A percentile compares a stretch with the other conserved stretches of the same genome.
phyloP scores from a whole-genome alignment of 192 early-diverging fungal genomes.

The Pilaira anomala region DNA sequence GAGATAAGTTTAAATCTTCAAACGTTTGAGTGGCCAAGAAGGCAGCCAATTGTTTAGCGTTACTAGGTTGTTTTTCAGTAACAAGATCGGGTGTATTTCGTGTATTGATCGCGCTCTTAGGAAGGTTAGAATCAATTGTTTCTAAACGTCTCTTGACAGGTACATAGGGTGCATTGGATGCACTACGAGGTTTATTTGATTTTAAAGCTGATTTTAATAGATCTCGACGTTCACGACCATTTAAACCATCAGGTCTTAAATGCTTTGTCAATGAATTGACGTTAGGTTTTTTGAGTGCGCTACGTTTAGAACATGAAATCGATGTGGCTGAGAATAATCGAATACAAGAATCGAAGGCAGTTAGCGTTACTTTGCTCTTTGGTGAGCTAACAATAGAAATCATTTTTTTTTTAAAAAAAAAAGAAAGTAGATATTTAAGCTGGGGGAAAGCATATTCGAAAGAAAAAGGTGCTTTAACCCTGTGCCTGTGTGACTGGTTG shows the following conservation, averaged over 20 bases:
- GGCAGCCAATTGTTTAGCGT: conserved; percentile 23
- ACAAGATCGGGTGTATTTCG: neutral
- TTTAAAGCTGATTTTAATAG: conserved; percentile 20
- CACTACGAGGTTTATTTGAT: conserved; percentile 8
- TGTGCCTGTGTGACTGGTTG: too few species aligned
- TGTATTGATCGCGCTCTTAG: neutral
- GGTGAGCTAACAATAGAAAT: too few species aligned
- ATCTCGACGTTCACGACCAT: conserved; percentile 33
- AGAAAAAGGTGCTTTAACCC: too few species aligned
- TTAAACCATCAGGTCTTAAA: conserved; percentile 35
- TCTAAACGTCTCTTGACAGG: conserved; percentile 35
- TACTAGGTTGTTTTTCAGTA: neutral
- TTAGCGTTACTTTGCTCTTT: too few species aligned
- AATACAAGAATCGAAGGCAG: neutral
- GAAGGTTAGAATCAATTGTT: conserved; percentile 12
- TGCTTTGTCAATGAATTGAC: conserved; percentile 37
- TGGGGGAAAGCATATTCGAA: too few species aligned
- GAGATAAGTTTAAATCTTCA: conserved; percentile 57
- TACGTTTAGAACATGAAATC: conserved; percentile 15
- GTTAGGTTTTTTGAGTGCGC: conserved; percentile 29
- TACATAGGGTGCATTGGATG: conserved; percentile 22
- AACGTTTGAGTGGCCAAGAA: conserved; percentile 43
- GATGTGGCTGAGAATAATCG: conserved; percentile 18
- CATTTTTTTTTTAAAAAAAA: too few species aligned
- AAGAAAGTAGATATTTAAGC: too few species aligned